phyloP scores from a whole-genome alignment of 371 early-diverging fungal genomes.

The Dentiscutata heterogama region DNA sequence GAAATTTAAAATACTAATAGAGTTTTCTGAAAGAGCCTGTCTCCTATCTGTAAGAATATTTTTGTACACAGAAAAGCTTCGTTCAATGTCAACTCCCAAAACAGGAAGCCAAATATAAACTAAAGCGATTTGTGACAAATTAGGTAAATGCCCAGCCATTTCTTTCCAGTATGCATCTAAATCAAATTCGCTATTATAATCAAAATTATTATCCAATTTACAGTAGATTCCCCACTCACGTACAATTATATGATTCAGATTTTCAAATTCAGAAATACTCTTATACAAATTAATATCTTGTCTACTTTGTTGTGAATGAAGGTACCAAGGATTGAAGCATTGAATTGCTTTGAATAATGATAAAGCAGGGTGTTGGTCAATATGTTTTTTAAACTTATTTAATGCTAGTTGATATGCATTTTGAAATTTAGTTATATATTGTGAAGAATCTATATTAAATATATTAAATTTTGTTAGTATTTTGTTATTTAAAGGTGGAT shows the following conservation, averaged over 20 bases:
- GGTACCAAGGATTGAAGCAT: not conserved
- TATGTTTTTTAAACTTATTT: not conserved
- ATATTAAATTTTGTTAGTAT: too few relatives aligned
- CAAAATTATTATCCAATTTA: too few relatives aligned
- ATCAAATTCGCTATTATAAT: not conserved
- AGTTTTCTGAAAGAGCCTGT: not conserved
- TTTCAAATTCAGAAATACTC: not conserved
- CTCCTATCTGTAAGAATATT: not conserved
- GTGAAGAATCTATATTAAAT: too few relatives aligned
- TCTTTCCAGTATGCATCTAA: not conserved
- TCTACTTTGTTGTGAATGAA: not conserved
- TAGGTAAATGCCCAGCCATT: not conserved
- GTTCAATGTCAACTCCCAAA: not conserved
- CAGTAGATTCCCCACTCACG: not conserved
- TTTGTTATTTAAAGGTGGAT: too few relatives aligned
- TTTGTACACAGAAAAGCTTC: not conserved
- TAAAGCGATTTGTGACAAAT: not conserved
- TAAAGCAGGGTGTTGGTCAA: not conserved
- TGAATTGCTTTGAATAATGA: not conserved
- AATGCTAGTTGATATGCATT: not conserved
- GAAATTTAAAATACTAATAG: not conserved
- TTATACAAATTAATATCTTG: not conserved
- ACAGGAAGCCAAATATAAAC: not conserved
- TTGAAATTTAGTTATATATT: too few relatives aligned
- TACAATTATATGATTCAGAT: not conserved